Evolutionary conservation across 768 basidiomycete species (phyloP).

Genomic region (Russula compacta): DNA sequence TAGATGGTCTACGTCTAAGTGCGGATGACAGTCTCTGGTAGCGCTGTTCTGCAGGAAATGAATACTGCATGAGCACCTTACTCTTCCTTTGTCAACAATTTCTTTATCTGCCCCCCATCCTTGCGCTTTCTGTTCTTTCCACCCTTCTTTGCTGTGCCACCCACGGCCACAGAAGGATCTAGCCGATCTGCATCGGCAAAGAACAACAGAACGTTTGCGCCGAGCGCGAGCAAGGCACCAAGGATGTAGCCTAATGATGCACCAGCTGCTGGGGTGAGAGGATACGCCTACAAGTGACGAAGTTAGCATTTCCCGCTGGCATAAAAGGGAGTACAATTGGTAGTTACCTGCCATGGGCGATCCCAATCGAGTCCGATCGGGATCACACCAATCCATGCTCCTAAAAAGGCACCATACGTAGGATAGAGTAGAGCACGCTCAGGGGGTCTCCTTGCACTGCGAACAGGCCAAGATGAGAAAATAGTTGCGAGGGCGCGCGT

Average conservation of each 20-base stretch:
- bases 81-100: neutral
- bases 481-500: neutral
- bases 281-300: conserved; percentile 54
- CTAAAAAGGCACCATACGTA: conserved; percentile 57
- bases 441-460: conserved; percentile 49
- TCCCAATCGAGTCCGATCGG: conserved; percentile 96
- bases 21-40: neutral
- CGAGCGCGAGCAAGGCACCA: conserved; percentile 48
- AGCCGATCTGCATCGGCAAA: conserved; percentile 21
- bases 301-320: conserved; percentile 9
- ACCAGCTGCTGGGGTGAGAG: conserved; percentile 67
- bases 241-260: conserved; percentile 59
- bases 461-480: neutral
- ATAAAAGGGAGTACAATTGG: neutral
- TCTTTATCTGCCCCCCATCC: conserved; percentile 8
- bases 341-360: conserved; percentile 83
- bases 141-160: neutral
- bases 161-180: neutral
- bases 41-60: neutral
- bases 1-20: neutral
- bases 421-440: conserved; percentile 81
- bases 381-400: conserved; percentile 73
- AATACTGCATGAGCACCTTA: neutral
- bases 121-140: neutral
- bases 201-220: conserved; percentile 29